Conservation (phyloP, 495 filamentous ascomycete genomes). For the Parathielavia appendiculata region DNA sequence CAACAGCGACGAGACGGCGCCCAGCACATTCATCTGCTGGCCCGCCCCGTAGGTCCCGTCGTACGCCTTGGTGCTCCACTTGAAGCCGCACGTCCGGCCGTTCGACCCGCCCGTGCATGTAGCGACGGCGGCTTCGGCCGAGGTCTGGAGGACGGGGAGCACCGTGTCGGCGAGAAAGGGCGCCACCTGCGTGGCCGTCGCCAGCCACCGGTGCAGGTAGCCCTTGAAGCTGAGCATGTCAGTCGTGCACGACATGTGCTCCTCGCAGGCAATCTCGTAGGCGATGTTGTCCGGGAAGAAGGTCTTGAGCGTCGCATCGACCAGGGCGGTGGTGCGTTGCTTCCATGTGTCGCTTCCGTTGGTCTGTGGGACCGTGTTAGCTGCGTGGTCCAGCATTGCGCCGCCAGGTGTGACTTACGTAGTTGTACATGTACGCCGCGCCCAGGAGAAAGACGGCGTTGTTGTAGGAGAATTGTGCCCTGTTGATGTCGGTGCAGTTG, state of each 20-base stretch:
- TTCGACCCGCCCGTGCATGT: slow-evolving; percentile 59
- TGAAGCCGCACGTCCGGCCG: slow-evolving; percentile 61
- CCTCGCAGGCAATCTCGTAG: slow-evolving; percentile 66
- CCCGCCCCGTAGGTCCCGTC: slow-evolving; percentile 59
- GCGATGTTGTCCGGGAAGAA: slow-evolving; percentile 54
- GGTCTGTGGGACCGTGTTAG: slow-evolving; percentile 41
- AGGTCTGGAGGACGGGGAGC: slow-evolving; percentile 59
- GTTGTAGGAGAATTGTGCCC: slow-evolving; percentile 74
- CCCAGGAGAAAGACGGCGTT: slow-evolving; percentile 66
- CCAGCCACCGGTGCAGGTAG: slow-evolving; percentile 78
- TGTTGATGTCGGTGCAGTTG: slow-evolving; percentile 60
- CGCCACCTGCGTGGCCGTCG: slow-evolving; percentile 61
- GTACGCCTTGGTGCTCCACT: slow-evolving; percentile 56
- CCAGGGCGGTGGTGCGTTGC: slow-evolving; percentile 51
- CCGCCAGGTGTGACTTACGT: slow-evolving; percentile 39
- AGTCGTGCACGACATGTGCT: slow-evolving; percentile 55
- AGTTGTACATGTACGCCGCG: slow-evolving; percentile 74
- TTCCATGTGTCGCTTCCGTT: slow-evolving; percentile 54
- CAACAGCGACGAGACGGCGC: slow-evolving; percentile 55
- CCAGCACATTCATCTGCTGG: slow-evolving; percentile 66
- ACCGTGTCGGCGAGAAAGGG: slow-evolving; percentile 60
- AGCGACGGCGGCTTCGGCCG: slow-evolving; percentile 61
- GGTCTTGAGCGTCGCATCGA: slow-evolving; percentile 54
- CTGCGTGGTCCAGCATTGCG: neutral
- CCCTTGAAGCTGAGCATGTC: slow-evolving; percentile 85